These are phyloP conservation scores for Ogataea saltuana DNA, from an alignment of 805 yeast species.

Conservation along the genomic window DNA sequence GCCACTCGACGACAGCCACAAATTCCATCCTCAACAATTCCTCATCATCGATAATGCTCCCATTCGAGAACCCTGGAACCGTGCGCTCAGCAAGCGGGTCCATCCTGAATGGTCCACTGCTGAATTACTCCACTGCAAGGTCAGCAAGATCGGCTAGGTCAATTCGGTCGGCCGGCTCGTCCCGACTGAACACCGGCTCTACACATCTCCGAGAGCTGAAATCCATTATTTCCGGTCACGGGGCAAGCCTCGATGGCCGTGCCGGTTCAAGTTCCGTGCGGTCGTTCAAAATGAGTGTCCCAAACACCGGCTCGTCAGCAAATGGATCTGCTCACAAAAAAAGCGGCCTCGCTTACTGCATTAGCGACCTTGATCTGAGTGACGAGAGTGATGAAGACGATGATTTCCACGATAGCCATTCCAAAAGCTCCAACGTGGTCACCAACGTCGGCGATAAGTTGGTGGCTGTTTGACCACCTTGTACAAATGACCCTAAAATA, in stretches of 20 bases:
- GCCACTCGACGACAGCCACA: constrained; percentile 23
- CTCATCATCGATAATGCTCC: constrained; percentile 17
- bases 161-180: constrained; percentile 17
- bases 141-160: not conserved
- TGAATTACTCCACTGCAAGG: constrained; percentile 14
- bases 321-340: constrained; percentile 8
- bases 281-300: constrained; percentile 9
- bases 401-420: constrained; percentile 8
- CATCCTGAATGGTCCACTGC: constrained; percentile 10
- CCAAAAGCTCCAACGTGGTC: constrained; percentile 2
- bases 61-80: constrained; percentile 10
- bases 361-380: constrained; percentile 23
- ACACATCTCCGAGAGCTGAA: constrained; percentile 42
- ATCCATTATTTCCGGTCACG: constrained; percentile 28
- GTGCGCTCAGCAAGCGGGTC: constrained; percentile 15
- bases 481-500: constrained; percentile 2
- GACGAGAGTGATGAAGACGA: constrained; percentile 14
- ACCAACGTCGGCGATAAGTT: not conserved
- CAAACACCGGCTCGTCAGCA: constrained; percentile 12
- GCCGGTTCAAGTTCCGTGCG: constrained; percentile 10
- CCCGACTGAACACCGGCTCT: constrained; percentile 21
- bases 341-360: constrained; percentile 27
- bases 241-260: constrained; percentile 1
- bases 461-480: constrained; percentile 1
- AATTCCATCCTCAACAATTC: constrained; percentile 24